These are phyloP conservation scores for Pseudopyricularia cyperi DNA, from an alignment of 2,329 filamentous ascomycete species.

Conservation along the genomic window DNA sequence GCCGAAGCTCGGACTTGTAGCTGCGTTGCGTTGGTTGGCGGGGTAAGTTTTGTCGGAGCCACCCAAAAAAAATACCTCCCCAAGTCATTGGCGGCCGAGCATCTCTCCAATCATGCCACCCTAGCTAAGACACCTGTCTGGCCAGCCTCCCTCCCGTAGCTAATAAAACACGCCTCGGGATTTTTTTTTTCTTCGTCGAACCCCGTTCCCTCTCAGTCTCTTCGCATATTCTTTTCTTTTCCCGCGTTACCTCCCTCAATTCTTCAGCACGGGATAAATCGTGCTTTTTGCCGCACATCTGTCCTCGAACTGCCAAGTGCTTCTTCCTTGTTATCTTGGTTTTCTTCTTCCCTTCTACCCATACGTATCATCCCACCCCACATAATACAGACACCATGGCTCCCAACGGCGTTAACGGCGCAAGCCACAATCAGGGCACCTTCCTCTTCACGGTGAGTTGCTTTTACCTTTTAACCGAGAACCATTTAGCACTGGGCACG, in stretches of 20 bases:
- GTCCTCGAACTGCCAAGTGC: background rate
- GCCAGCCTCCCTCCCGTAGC: no score
- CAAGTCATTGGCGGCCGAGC: background rate
- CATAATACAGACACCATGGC: constrained; percentile 16
- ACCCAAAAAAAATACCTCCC: background rate
- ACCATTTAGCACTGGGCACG: no score
- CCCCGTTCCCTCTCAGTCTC: background rate
- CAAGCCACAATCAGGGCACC: constrained; percentile 45
- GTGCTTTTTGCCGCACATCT: background rate
- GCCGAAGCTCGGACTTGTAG: background rate
- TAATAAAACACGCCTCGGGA: constrained; percentile 4
- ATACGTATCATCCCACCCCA: background rate
- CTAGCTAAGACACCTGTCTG: no score
- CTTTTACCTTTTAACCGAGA: no score
- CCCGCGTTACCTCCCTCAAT: background rate
- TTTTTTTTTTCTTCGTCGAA: background rate
- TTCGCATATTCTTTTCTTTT: background rate
- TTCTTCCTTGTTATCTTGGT: background rate
- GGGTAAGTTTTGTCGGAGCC: background rate
- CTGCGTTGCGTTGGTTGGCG: no score
- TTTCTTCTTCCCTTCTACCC: background rate
- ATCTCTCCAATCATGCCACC: background rate
- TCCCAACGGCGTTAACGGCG: constrained; percentile 20
- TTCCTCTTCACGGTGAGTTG: constrained; percentile 68
- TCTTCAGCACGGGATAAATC: no score